Conservation (phyloP, 805 yeast genomes). For the Wickerhamiella kurtzmanii region DNA sequence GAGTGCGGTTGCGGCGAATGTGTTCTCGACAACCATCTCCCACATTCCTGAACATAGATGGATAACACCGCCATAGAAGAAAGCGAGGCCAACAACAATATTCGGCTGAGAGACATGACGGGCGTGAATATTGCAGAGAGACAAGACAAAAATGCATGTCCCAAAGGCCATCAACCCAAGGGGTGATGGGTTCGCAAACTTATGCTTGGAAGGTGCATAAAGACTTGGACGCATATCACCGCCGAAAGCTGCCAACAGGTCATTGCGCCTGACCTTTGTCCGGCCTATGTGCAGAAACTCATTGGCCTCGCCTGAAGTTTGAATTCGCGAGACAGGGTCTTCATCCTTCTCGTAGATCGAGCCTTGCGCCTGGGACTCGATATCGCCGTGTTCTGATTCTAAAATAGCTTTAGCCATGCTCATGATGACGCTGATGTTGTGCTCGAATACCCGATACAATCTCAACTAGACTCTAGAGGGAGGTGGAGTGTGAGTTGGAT, state of each 20-base stretch:
- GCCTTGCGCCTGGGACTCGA: background rate
- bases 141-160: conserved; percentile 45
- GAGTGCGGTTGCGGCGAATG: conserved; percentile 46
- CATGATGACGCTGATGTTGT: background rate
- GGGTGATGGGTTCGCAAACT: conserved; percentile 53
- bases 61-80: conserved; percentile 50
- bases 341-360: background rate
- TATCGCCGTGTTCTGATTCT: background rate
- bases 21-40: conserved; percentile 50
- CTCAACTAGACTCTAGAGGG: no score
- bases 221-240: conserved; percentile 37
- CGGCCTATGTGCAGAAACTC: conserved; percentile 26
- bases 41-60: conserved; percentile 57
- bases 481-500: no score
- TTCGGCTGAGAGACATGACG: conserved; percentile 42
- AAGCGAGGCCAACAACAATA: conserved; percentile 46
- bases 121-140: conserved; percentile 41
- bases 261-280: conserved; percentile 35
- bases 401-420: background rate
- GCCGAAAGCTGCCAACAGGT: conserved; percentile 51
- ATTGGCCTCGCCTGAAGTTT: conserved; percentile 14
- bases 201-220: conserved; percentile 28
- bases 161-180: conserved; percentile 50
- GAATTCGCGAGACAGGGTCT: conserved; percentile 1
- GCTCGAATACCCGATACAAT: no score